Percentiles rank a stretch among this genome's conserved stretches.
These are phyloP conservation scores for Peniophora sp. DNA, from an alignment of 1,284 basidiomycete genomes.

Conservation along the genomic window DNA sequence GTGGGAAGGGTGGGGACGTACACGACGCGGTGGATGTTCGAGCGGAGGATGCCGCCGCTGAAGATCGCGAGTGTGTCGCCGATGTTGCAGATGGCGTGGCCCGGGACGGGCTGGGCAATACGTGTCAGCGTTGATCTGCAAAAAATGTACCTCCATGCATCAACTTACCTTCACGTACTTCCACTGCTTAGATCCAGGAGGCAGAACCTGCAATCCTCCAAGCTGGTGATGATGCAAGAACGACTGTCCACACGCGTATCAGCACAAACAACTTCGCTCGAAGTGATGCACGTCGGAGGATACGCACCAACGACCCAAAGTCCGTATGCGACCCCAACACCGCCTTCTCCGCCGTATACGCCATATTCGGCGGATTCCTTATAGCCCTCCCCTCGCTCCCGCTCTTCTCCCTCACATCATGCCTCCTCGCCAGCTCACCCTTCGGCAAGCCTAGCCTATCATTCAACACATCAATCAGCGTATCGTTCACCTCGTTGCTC, in stretches of 20 bases:
- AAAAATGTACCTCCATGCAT: too few relatives aligned
- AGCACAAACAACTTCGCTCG: too few relatives aligned
- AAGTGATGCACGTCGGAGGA: too few relatives aligned
- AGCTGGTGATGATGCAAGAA: conserved; percentile 23
- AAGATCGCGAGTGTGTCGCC: conserved; percentile 33
- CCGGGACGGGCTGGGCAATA: conserved; percentile 21
- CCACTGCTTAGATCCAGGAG: conserved; percentile 27
- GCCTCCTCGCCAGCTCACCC: conserved; percentile 20
- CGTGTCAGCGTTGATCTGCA: not conserved
- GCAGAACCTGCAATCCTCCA: conserved; percentile 35
- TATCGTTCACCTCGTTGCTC: conserved; percentile 24
- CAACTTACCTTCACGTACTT: conserved; percentile 28
- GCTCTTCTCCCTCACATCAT: conserved; percentile 23
- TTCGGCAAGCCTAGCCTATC: conserved; percentile 23
- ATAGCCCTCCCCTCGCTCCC: conserved; percentile 32
- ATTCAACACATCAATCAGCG: conserved; percentile 24
- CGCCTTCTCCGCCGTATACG: conserved; percentile 16
- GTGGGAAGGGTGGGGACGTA: conserved; percentile 9
- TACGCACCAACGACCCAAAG: conserved; percentile 24
- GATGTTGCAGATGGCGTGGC: conserved; percentile 22
- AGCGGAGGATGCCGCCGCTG: conserved; percentile 30
- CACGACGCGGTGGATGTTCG: conserved; percentile 29
- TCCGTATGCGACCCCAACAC: conserved; percentile 29
- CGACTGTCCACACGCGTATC: not conserved
- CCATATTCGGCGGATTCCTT: conserved; percentile 19